Percentiles rank a stretch among this genome's conserved stretches.
phyloP scores from a whole-genome alignment of 208 protist genomes.

The Acanthamoeba triangularis region DNA sequence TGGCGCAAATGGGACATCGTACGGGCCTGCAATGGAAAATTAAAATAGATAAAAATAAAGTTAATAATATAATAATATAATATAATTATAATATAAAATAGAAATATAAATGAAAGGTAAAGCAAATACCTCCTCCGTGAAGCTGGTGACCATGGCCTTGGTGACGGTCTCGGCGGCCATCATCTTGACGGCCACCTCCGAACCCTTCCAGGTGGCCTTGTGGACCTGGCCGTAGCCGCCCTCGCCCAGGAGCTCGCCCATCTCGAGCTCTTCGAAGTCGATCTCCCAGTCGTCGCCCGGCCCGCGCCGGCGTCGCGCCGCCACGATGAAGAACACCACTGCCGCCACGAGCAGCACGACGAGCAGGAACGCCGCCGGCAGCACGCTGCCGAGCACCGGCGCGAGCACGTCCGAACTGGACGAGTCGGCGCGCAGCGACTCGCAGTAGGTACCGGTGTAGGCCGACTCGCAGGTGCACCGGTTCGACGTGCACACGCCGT shows the following conservation, averaged over 20 bases:
- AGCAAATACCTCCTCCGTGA: constrained; percentile 2
- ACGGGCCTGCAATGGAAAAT: background rate
- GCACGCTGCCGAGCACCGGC: constrained; percentile 4
- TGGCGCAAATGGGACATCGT: constrained; percentile 36
- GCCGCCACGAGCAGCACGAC: background rate
- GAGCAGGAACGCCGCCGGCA: background rate
- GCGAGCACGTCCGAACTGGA: background rate
- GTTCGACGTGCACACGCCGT: background rate
- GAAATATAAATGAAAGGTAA: no score
- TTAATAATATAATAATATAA: no score
- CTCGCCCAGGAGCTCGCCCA: constrained; percentile 35
- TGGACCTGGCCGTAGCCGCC: constrained; percentile 54
- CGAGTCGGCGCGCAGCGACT: background rate
- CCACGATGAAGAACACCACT: background rate
- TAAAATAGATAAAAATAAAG: no score
- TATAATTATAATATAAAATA: no score
- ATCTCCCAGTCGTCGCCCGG: background rate
- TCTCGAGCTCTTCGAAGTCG: constrained; percentile 9
- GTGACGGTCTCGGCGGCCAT: background rate
- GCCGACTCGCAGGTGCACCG: background rate
- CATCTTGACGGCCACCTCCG: constrained; percentile 64
- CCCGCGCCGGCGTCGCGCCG: background rate
- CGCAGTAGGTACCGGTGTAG: constrained; percentile 12
- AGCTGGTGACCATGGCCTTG: constrained; percentile 27
- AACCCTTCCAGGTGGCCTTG: constrained; percentile 18